Conservation (phyloP, 768 basidiomycete genomes). For the Sutorius australiensis region DNA sequence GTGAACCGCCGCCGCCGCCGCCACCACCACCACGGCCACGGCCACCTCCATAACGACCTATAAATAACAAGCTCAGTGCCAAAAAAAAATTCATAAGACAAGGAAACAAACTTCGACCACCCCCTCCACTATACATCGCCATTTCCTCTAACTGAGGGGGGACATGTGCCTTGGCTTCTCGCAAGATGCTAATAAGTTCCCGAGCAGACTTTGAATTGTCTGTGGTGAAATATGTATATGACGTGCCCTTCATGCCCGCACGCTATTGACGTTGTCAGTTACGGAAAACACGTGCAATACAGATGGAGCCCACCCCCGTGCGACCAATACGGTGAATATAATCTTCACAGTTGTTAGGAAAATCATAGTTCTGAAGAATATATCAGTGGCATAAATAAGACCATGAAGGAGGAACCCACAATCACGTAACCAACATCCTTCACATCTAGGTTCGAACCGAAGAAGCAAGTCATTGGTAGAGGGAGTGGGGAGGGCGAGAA, state of each 20-base stretch:
- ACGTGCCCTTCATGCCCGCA: slow-evolving; percentile 86
- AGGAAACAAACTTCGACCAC: slow-evolving; percentile 56
- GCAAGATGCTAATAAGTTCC: slow-evolving; percentile 81
- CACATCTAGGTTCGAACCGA: slow-evolving; percentile 65
- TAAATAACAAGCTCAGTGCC: not conserved
- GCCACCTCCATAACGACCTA: slow-evolving; percentile 61
- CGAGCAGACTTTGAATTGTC: slow-evolving; percentile 94
- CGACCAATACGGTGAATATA: slow-evolving; percentile 99
- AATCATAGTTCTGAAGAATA: slow-evolving; percentile 79
- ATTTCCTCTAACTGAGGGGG: slow-evolving; percentile 93
- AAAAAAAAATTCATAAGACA: not conserved
- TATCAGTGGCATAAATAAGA: slow-evolving; percentile 7
- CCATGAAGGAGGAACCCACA: slow-evolving; percentile 45
- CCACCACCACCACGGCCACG: slow-evolving; percentile 26
- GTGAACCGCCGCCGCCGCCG: slow-evolving; percentile 20
- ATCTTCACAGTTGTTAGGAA: slow-evolving; percentile 97
- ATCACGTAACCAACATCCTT: slow-evolving; percentile 99
- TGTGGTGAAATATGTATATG: slow-evolving; percentile 95
- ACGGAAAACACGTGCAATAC: not conserved
- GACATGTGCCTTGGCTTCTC: slow-evolving; percentile 81
- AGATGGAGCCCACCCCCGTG: slow-evolving; percentile 64
- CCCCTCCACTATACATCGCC: slow-evolving; percentile 81
- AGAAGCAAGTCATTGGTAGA: slow-evolving; percentile 31
- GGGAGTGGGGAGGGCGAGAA: slow-evolving; percentile 13
- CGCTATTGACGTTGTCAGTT: slow-evolving; percentile 47